Base-by-base conservation (phyloP, 768 basidiomycete species). In the Tubosaeta sp. region DNA sequence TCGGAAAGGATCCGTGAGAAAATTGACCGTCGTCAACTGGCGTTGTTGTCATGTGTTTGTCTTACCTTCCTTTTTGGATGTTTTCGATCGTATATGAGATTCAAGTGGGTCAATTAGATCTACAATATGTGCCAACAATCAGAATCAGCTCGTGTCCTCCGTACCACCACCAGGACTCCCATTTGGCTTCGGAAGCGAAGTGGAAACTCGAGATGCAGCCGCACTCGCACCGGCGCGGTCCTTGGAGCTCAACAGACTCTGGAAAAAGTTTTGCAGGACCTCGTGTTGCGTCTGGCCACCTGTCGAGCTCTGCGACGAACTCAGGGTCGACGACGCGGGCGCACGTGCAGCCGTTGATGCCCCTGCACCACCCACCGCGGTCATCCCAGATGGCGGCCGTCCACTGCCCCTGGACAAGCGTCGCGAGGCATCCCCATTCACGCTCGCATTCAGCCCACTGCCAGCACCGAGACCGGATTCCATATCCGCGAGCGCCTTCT, bases 401-500 rank as follows among this genome's bases (percentile, higher is more conserved):
- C 53, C 31, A n/a, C 57, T 49, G 6, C 62, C 64, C 19, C 69
- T 55, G 4, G 66, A 72, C 31, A 73, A 66, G 55, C 55, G 71
- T 35, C 65, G 72, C 39, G 63, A 47, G n/a, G 62, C 68, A 26
- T 74, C 73, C 1, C 71, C 67, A n/a, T 62, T 64, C 2, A 61
- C 57, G 62, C 69, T 67, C 60, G 71, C 55, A 53, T 61, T 64
- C 65, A 69, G 39, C 68, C 64, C 62, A 25, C 69, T 63, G 19
- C 70, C 67, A 1, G 60, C 56, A 0, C 63, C 63, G 43, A 76
- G 64, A 5, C 80, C 80, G 46, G 79, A 78, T 61, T 95, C 92
- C 92, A 97, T 93, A 51, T 94, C 91, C 19, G 78, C 80, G 51
- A 97, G 77, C 1, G 90, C 93, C 47, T 84, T 84, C 68, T 94